Evolutionary conservation across 345 rosid genomes (phyloP).

Genomic region (Gossypium bickii): DNA sequence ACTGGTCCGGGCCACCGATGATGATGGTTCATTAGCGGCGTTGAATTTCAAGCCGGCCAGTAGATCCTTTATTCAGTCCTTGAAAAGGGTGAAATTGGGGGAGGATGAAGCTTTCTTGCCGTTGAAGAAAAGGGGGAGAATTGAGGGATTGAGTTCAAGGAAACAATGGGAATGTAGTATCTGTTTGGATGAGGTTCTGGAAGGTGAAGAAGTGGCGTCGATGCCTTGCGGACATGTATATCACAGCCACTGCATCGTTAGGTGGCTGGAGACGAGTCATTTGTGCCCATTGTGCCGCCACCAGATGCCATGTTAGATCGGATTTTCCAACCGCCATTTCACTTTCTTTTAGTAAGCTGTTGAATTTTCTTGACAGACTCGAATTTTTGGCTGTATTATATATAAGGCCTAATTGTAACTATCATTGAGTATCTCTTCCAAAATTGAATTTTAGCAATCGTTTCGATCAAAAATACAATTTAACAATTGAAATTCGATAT

Average conservation of each 20-base stretch:
- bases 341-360: neutral
- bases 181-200: neutral
- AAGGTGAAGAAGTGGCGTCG: neutral
- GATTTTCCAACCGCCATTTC: neutral
- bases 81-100: conserved; percentile 7
- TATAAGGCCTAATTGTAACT: too few relatives aligned
- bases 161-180: neutral
- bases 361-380: neutral
- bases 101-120: neutral
- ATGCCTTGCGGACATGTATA: conserved; percentile 15
- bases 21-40: neutral
- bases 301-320: neutral
- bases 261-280: conserved; percentile 6
- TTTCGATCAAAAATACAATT: too few relatives aligned
- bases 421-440: too few relatives aligned
- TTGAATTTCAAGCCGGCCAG: conserved; percentile 8
- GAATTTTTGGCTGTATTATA: too few relatives aligned
- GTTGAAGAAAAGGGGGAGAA: neutral
- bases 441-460: too few relatives aligned
- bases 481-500: too few relatives aligned
- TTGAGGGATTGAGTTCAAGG: neutral
- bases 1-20: neutral
- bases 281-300: conserved; percentile 8
- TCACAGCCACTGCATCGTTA: neutral
- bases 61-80: neutral